Evolutionary conservation across 2,329 filamentous ascomycete genomes (phyloP), one percentile per base, ranked within the genome.

Genomic region (Salinomyces thailandicus): DNA sequence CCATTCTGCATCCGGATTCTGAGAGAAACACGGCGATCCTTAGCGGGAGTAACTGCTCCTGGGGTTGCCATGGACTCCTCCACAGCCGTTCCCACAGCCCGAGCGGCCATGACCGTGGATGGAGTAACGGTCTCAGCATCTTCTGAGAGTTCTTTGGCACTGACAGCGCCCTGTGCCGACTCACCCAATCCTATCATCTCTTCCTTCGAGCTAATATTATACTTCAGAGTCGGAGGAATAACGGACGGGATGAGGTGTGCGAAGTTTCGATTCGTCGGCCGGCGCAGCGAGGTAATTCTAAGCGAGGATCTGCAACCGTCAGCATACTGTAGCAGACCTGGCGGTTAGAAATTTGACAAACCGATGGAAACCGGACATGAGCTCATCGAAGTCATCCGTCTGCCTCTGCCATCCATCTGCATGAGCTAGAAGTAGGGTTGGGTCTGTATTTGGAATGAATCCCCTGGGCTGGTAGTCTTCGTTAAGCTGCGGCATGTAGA

Each of bases 401-500:
- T 55, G 51, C 38, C 50, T 62, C 20, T 50, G 50, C 62, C 62
- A 66, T 7, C 58, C 58, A 5, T 61, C 50, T 13, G 52, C 50
- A 17, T 49, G 41, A 1, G 63, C 59, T 41, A 63, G 67, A 18
- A 48, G 46, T 6, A 67, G 46, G 1, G 42, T 48, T 18, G 52
- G 46, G 18, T 55, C 48, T 5, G 43, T 47, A 13, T 47, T 47
- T 7, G 45, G 43, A 7, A 50, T 47, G 32, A 67, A 69, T 3
- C 63, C 64, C n/a, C 50, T 50, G 13, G 65, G 61, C 31, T 63
- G 54, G 43, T 67, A 66, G 2, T 55, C 49, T 18, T 44, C 33
- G 6, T 60, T 55, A 34, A 58, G 61, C 12, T 60, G 50, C n/a
- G 64, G 53, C 3, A 55, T 62, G 44, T 68, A 69, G 36, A 63